phyloP scores from a whole-genome alignment of 306 rosid genomes.

The Gastrolobium villosum region DNA sequence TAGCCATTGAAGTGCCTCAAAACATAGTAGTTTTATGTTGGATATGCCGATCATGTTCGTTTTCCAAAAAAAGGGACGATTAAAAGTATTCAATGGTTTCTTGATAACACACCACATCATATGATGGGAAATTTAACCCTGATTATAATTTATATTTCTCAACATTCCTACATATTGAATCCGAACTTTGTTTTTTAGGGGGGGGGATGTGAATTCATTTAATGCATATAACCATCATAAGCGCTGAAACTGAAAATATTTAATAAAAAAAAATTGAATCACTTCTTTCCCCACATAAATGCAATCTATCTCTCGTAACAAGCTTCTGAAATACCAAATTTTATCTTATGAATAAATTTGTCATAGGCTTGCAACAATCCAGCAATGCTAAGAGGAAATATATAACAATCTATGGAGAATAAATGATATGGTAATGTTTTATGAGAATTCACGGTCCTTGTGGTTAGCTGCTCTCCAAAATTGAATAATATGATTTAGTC shows the following conservation, averaged over 20 bases:
- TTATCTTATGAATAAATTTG: neutral
- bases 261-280: slow-evolving; percentile 11
- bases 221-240: slow-evolving; percentile 20
- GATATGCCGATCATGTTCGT: slow-evolving; percentile 6
- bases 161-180: neutral
- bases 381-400: slow-evolving; percentile 18
- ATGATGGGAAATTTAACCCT: slow-evolving; percentile 8
- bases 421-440: slow-evolving; percentile 18
- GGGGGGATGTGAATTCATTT: slow-evolving; percentile 10
- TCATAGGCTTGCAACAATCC: slow-evolving; percentile 5
- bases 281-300: slow-evolving; percentile 24
- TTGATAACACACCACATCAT: neutral
- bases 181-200: neutral
- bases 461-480: slow-evolving; percentile 23
- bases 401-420: slow-evolving; percentile 1
- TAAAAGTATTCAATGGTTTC: neutral
- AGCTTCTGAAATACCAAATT: slow-evolving; percentile 2
- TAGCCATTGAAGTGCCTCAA: slow-evolving; percentile 5
- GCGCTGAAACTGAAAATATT: slow-evolving; percentile 1
- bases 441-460: neutral
- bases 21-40: slow-evolving; percentile 2
- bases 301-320: neutral
- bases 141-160: neutral
- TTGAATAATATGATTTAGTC: slow-evolving; percentile 26
- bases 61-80: neutral